A percentile compares a stretch with the other conserved stretches of the same genome.
phyloP scores from a whole-genome alignment of 2,329 filamentous ascomycete genomes.

The Diaporthe velutina region DNA sequence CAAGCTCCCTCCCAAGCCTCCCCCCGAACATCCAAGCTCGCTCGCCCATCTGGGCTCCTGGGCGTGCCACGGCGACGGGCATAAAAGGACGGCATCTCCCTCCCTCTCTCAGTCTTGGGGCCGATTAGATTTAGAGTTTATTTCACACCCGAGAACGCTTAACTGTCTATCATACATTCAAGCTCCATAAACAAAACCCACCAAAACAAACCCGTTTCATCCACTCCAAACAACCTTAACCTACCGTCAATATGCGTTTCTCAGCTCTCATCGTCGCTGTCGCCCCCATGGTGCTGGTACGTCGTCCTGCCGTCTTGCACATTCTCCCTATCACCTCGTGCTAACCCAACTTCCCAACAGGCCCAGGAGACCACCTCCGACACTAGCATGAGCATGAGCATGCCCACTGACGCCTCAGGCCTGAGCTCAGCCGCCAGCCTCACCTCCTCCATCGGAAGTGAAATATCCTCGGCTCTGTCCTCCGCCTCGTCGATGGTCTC shows the following conservation, averaged over 20 bases:
- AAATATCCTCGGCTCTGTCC: slow-evolving; percentile 41
- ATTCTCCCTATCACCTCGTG: not conserved
- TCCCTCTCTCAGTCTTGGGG: not conserved
- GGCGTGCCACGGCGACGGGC: not conserved
- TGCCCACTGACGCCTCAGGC: not conserved
- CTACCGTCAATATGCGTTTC: slow-evolving; percentile 63
- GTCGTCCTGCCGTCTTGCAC: not conserved
- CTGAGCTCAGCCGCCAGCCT: slow-evolving; percentile 16
- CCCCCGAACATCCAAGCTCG: not conserved
- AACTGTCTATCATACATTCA: not conserved
- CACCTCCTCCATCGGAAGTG: slow-evolving; percentile 42
- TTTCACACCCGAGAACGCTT: slow-evolving; percentile 11
- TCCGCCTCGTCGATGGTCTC: slow-evolving; percentile 13
- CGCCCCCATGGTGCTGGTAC: slow-evolving; percentile 43
- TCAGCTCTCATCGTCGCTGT: slow-evolving; percentile 51
- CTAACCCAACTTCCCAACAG: slow-evolving; percentile 3
- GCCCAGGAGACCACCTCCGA: not conserved
- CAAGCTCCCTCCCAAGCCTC: not conserved
- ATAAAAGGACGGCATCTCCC: slow-evolving; percentile 28
- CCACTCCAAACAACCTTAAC: not conserved
- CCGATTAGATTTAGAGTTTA: slow-evolving; percentile 11
- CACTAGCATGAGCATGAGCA: slow-evolving; percentile 10
- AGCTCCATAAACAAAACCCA: not conserved
- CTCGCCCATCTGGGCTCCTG: not conserved
- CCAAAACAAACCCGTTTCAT: not conserved